Evolutionary conservation across 2,329 filamentous ascomycete genomes (phyloP), one percentile per base, ranked within the genome.

Genomic region (Hymenoscyphus fructigenus): DNA sequence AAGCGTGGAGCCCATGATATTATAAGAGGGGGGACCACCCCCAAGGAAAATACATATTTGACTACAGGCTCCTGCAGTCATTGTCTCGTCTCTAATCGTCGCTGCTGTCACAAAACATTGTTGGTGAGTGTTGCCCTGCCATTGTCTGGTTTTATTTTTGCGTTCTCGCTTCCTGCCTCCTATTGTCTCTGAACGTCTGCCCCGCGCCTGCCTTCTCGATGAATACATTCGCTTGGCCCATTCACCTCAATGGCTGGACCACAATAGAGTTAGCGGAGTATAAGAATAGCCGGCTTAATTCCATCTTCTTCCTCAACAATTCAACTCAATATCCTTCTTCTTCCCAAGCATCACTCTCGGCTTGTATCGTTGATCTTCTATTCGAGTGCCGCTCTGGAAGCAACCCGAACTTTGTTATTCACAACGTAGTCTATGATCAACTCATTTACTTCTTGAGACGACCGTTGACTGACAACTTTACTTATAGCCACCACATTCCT

Each of bases 401-500:
- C 57, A 36, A 55, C 38, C 59, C 29, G 14, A 26, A n/a, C 29
- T 53, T n/a, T 14, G 38, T 9, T 44, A 34, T 53, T 28, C 55
- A 53, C 36, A 29, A 61, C 38, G 28, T 44, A 15, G 23, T 50
- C 15, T 23, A 61, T 53, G 32, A 60, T 56, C 38, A 29, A 50
- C n/a, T 59, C 23, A 41, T 62, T 41, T 26, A 17, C 36, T 55
- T 23, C 26, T 34, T 5, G 47, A 50, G n/a, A 59, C n/a, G 12
- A 55, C n/a, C 57, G n/a, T 57, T 28, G 14, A 66, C 55, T 63
- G 61, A 65, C 63, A 65, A 61, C 38, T 20, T 41, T 56, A 9
- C 62, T 20, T 17, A 63, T 61, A 75, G 72, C 66, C 68, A 62
- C 17, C 44, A 74, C 73, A 69, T 64, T 75, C 72, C 53, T 75